Conservation (phyloP, 176 grass and related monocot species). For the Cenchrus fungigraminus region DNA sequence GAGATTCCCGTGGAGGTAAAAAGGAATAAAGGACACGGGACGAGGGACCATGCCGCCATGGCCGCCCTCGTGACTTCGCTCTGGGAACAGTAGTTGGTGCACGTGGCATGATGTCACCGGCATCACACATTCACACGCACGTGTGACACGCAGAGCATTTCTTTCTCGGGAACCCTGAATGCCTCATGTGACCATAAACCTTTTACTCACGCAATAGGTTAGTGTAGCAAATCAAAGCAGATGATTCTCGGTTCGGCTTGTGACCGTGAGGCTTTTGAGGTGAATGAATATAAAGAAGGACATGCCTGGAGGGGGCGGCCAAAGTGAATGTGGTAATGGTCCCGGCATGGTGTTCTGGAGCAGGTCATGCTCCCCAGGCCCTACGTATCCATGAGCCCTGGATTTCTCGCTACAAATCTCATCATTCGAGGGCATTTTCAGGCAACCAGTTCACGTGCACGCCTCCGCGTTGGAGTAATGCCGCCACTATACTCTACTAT, state of each 20-base stretch:
- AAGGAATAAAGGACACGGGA: constrained; percentile 32
- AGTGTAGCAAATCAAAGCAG: constrained; percentile 26
- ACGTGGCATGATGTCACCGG: constrained; percentile 30
- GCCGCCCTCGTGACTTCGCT: constrained; percentile 21
- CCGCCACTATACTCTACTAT: background rate
- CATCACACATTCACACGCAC: too few relatives aligned
- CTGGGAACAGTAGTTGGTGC: constrained; percentile 17
- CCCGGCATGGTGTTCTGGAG: constrained; percentile 38
- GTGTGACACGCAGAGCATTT: background rate
- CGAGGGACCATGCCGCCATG: background rate
- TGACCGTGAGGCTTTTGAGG: constrained; percentile 41
- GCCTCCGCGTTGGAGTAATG: background rate
- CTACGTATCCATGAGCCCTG: constrained; percentile 32
- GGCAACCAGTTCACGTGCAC: background rate
- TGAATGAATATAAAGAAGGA: background rate
- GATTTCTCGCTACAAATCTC: constrained; percentile 14
- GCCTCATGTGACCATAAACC: constrained; percentile 40
- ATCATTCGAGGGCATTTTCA: constrained; percentile 2
- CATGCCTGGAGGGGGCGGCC: background rate
- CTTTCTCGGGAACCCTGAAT: constrained; percentile 28
- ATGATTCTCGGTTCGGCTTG: constrained; percentile 36
- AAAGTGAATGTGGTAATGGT: constrained; percentile 1
- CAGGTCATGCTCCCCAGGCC: constrained; percentile 44
- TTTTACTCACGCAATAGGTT: background rate
- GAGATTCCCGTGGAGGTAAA: constrained; percentile 31